phyloP scores from a whole-genome alignment of 1,139 yeast genomes.

The Hyphopichia fennica region DNA sequence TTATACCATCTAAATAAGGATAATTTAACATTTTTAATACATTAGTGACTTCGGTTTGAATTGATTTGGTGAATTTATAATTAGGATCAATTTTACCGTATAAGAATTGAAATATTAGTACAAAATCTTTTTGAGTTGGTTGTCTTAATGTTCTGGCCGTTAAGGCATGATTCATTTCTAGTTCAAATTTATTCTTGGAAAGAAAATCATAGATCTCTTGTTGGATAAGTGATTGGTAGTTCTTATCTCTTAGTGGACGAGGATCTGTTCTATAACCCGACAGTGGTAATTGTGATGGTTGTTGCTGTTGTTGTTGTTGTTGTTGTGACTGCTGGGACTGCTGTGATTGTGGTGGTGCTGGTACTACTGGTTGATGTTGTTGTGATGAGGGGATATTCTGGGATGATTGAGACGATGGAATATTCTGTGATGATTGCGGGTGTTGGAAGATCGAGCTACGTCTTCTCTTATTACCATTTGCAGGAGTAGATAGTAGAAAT shows the following conservation, averaged over 20 bases:
- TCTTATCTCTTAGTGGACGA: constrained; percentile 74
- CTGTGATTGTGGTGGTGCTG: constrained; percentile 1
- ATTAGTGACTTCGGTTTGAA: constrained; percentile 75
- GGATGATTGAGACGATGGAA: constrained; percentile 11
- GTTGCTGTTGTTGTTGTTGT: constrained; percentile 3
- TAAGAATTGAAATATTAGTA: constrained; percentile 74
- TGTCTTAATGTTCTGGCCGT: constrained; percentile 63
- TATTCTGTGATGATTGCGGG: constrained; percentile 14
- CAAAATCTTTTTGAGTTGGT: constrained; percentile 90
- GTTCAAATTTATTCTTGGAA: constrained; percentile 62
- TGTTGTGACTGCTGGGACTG: constrained; percentile 6
- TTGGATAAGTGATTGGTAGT: constrained; percentile 63
- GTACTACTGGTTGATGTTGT: constrained; percentile 8
- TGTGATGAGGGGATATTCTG: constrained; percentile 7
- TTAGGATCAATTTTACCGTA: constrained; percentile 79
- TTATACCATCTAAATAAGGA: constrained; percentile 79
- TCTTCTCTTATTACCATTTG: constrained; percentile 33
- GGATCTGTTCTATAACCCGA: constrained; percentile 47
- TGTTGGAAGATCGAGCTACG: constrained; percentile 23
- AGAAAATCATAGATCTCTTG: constrained; percentile 70
- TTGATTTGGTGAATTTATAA: constrained; percentile 63
- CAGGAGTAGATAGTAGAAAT: constrained; percentile 36
- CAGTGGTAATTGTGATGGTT: constrained; percentile 8
- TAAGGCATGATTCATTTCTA: constrained; percentile 70
- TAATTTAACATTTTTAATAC: constrained; percentile 66